Evolutionary conservation across 192 early-diverging fungal genomes (phyloP).

Genomic region (Entomortierella parvispora): DNA sequence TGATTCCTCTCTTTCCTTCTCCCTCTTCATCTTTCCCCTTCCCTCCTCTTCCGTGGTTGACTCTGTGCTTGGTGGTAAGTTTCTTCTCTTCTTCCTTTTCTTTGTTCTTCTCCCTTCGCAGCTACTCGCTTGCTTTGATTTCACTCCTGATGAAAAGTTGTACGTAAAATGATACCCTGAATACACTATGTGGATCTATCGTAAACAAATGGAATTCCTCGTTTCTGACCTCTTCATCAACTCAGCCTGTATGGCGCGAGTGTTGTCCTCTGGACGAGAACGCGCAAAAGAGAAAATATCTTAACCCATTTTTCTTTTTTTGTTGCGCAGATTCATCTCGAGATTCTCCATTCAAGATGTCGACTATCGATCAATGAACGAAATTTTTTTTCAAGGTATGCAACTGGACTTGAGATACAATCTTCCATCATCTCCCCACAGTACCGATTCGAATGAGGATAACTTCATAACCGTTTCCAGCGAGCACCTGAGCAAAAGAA

Average conservation of each 20-base stretch:
- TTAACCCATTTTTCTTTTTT: too few relatives aligned
- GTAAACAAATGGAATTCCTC: conserved; percentile 58
- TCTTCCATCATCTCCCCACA: neutral
- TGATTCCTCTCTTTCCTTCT: neutral
- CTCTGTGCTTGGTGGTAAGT: conserved; percentile 25
- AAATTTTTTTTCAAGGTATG: neutral
- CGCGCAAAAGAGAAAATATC: too few relatives aligned
- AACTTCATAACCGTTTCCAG: conserved; percentile 55
- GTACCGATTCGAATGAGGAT: conserved; percentile 52
- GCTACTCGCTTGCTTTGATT: neutral
- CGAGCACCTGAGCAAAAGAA: conserved; percentile 56
- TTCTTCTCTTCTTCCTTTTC: neutral
- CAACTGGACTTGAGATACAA: neutral
- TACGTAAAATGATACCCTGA: conserved; percentile 57
- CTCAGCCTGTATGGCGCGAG: too few relatives aligned
- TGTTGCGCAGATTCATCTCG: neutral
- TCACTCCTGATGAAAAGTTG: conserved; percentile 53
- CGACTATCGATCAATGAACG: neutral
- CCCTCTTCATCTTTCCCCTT: neutral
- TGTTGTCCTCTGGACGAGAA: too few relatives aligned
- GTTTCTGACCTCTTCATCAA: conserved; percentile 47
- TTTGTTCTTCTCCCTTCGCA: neutral
- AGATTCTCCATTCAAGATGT: neutral
- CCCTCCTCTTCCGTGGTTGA: neutral
- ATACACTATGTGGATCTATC: conserved; percentile 52